Evolutionary conservation across 768 basidiomycete species (phyloP).

Genomic region (Mycena rebaudengoi): DNA sequence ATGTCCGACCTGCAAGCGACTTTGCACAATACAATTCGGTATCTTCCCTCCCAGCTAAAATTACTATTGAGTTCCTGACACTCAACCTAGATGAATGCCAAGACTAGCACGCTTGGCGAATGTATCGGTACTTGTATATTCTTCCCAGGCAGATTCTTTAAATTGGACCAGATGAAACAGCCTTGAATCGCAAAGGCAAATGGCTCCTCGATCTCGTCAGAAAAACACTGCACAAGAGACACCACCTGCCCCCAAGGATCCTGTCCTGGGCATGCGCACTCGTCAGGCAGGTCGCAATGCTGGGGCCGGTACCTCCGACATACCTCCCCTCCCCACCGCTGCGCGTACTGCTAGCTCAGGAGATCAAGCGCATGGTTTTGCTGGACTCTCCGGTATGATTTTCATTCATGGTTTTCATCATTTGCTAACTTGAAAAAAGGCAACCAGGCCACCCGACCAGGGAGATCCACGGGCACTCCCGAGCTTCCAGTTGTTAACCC

Average conservation of each 20-base stretch:
- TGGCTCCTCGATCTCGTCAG: not conserved
- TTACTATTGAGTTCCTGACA: constrained; percentile 1
- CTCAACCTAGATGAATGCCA: not conserved
- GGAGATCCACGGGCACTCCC: not conserved
- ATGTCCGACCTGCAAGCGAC: not conserved
- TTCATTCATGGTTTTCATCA: not conserved
- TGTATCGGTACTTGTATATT: not conserved
- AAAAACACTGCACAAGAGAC: not conserved
- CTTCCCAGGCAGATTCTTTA: constrained; percentile 6
- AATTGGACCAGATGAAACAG: not conserved
- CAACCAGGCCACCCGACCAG: not conserved
- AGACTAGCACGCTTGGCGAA: not conserved
- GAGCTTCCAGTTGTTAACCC: not conserved
- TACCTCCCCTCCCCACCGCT: not conserved
- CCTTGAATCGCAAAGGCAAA: not conserved
- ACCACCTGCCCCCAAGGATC: not conserved
- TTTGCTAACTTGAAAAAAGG: constrained; percentile 1
- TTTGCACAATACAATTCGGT: not conserved
- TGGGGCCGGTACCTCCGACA: not conserved
- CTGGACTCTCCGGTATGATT: not conserved
- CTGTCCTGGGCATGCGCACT: not conserved
- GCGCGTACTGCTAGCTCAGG: not conserved
- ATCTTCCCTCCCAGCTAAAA: constrained; percentile 7
- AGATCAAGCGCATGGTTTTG: not conserved
- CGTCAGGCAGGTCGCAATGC: not conserved